Base-by-base conservation (phyloP, 2,329 filamentous ascomycete species). In the Paecilomyces sp. region DNA sequence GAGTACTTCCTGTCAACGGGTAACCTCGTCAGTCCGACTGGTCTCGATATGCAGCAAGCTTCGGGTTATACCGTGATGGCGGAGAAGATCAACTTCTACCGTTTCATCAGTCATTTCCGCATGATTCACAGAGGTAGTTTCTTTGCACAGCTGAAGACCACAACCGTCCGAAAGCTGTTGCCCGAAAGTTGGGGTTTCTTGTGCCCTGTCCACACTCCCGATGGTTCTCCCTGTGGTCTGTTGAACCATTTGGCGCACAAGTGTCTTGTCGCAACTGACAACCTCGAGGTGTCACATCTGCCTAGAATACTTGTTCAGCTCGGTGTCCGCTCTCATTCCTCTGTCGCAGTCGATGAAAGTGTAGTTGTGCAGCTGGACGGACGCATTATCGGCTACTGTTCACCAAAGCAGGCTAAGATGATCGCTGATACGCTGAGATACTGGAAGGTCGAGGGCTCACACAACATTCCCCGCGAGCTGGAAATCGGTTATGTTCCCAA, bases 81-180 rank as follows among this genome's bases (percentile, higher is more conserved):
- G 2, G 94, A 99, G 74, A 97, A 97, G 82, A 93, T 99, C 73
- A 99, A 99, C 79, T 99, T 97, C 74, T 86, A 96, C 70, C 91
- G 94, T 69, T 99, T 97, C 79, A 96, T 99, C 79, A 94, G 91
- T 75, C 94, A 99, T 76, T 99, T 99, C 83, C 89, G 94, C 66
- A 97, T 97, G 92, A 91, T 99, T 60, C 94, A 99, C 79, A 87
- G 94, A 86, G 94, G 94, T 81, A 94, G 91, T 72, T 99, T 99
- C 84, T 99, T 99, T 74, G 94, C 94, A 3, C 91, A 97, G 73
- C 79, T 99, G 64, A 97, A 97, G 78, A 99, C 94, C 0, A 99
- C 94, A 0, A 94, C 94, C 0, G 94, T 99, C 56, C 86, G 94
- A 79, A 99, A 97, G 76, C 80, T 99, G 67, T 79, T 97, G 22